Evolutionary conservation across 345 rosid genomes (phyloP).

Genomic region (Reutealis trisperma): DNA sequence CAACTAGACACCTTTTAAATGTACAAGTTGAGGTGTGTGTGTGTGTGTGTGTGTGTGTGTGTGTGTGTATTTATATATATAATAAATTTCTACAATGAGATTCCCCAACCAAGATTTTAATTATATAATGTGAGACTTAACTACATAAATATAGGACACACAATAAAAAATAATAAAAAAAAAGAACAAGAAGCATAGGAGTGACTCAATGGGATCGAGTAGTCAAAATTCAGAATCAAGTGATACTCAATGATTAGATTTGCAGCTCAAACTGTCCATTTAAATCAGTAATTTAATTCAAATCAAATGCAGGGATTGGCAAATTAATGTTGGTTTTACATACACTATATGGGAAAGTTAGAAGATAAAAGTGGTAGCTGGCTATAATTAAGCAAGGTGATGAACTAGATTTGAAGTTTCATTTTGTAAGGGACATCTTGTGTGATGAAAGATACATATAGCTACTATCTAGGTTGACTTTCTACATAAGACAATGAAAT

Average conservation of each 20-base stretch:
- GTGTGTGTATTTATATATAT: neutral
- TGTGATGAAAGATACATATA: constrained; percentile 20
- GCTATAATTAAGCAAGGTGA: neutral
- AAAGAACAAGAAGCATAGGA: constrained; percentile 43
- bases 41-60: no score
- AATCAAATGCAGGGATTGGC: neutral
- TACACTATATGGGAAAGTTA: neutral
- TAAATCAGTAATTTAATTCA: constrained; percentile 15
- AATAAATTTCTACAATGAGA: neutral
- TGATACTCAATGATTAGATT: constrained; percentile 72
- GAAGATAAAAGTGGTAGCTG: neutral
- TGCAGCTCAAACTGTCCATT: constrained; percentile 85
- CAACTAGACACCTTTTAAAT: constrained; percentile 61
- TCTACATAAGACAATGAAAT: constrained; percentile 19
- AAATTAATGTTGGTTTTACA: neutral
- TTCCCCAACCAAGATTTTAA: neutral
- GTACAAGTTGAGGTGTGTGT: constrained; percentile 63
- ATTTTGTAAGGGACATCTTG: constrained; percentile 17
- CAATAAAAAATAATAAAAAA: no score
- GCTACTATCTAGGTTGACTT: constrained; percentile 9
- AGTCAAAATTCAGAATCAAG: constrained; percentile 68
- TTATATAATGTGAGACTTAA: neutral
- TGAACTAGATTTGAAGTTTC: constrained; percentile 25
- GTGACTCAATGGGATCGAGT: constrained; percentile 57
- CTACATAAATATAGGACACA: constrained; percentile 38